Conservation (phyloP, 192 early-diverging fungal species). For the Entrophospora sp. region DNA sequence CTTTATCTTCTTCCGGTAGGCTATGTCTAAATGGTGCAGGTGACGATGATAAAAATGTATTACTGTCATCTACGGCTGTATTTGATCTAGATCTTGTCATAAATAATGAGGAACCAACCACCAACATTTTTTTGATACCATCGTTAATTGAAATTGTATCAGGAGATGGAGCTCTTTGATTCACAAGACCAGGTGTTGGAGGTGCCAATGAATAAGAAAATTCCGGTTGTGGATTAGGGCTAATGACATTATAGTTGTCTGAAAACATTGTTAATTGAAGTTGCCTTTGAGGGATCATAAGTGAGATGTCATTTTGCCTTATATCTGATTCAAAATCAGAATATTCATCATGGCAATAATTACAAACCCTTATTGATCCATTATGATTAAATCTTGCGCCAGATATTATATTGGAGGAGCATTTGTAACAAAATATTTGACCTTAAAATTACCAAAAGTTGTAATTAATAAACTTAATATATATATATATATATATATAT, state of each 20-base stretch:
- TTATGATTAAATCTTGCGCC: conserved; percentile 60
- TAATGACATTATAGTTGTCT: too few relatives aligned
- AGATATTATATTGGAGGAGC: conserved; percentile 60
- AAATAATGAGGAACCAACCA: conserved; percentile 31
- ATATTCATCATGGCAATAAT: conserved; percentile 49
- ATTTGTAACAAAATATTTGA: conserved; percentile 69
- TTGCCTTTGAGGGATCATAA: conserved; percentile 26
- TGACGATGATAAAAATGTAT: conserved; percentile 6
- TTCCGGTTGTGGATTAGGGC: too few relatives aligned
- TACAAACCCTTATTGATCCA: conserved; percentile 60
- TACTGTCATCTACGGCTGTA: conserved; percentile 26
- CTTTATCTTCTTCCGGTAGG: conserved; percentile 30
- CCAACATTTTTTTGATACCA: conserved; percentile 29
- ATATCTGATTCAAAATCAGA: conserved; percentile 23
- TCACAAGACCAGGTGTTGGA: too few relatives aligned
- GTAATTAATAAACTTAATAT: too few relatives aligned
- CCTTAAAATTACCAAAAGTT: too few relatives aligned
- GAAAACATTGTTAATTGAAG: conserved; percentile 24
- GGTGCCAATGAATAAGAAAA: too few relatives aligned
- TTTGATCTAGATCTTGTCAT: conserved; percentile 36
- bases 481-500: too few relatives aligned
- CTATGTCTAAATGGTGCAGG: conserved; percentile 43
- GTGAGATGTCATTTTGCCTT: conserved; percentile 11
- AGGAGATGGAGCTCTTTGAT: conserved; percentile 16
- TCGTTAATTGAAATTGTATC: conserved; percentile 22